Evolutionary conservation across 192 early-diverging fungal genomes (phyloP).

Genomic region (Cladochytrium replicatum): DNA sequence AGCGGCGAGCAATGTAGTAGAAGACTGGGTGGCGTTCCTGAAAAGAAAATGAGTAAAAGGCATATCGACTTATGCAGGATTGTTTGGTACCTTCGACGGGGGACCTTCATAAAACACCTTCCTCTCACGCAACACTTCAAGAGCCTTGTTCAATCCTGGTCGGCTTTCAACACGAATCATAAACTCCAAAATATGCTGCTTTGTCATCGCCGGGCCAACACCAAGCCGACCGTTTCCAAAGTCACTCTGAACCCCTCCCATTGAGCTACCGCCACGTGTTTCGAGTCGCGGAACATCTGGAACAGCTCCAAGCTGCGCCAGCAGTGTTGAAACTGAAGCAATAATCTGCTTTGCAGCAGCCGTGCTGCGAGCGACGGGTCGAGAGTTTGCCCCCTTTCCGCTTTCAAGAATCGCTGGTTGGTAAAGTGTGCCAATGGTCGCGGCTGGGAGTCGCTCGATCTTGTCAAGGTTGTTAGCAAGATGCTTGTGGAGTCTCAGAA

Average conservation of each 20-base stretch:
- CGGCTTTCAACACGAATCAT: constrained; percentile 14
- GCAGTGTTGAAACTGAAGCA: constrained; percentile 54
- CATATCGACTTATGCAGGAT: background rate
- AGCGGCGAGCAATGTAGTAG: constrained; percentile 72
- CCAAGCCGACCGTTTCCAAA: background rate
- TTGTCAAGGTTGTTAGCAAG: constrained; percentile 30
- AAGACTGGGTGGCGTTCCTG: constrained; percentile 63
- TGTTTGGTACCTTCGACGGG: constrained; percentile 41
- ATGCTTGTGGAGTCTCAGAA: constrained; percentile 26
- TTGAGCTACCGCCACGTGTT: background rate
- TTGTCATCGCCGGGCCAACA: background rate
- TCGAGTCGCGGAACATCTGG: constrained; percentile 51
- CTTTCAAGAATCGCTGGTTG: background rate
- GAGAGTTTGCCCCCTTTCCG: background rate
- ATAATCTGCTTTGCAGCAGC: background rate
- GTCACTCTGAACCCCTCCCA: background rate
- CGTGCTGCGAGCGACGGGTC: background rate
- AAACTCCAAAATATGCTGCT: constrained; percentile 16
- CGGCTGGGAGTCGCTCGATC: constrained; percentile 18
- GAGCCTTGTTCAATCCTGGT: constrained; percentile 3
- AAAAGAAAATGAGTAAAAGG: background rate
- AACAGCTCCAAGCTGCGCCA: constrained; percentile 81
- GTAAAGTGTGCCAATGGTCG: background rate
- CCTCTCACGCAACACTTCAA: constrained; percentile 16
- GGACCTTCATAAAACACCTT: constrained; percentile 77